Base-by-base conservation (phyloP, 2,329 filamentous ascomycete species). In the Calycina herbarum region DNA sequence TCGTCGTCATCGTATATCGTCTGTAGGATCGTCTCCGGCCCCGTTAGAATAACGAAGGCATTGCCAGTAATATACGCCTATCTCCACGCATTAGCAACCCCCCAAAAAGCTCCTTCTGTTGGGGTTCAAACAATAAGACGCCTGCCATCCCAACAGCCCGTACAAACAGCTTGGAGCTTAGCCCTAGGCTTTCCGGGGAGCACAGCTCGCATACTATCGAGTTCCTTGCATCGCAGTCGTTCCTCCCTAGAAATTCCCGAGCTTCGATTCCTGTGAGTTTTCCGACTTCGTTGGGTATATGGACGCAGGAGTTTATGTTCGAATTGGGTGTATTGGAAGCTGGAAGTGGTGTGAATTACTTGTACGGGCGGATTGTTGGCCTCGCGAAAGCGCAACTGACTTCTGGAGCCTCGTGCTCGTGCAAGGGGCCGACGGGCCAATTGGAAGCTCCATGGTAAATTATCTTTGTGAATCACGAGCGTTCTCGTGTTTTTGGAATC, bases 61-160 rank as follows among this genome's bases (percentile, higher is more conserved):
- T 90, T 91, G 74, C 94, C 94, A 67, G 92, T 95, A 70, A 97
- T 90, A 79, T 98, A 99, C 61, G 88, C 87, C 92, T 96, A 74
- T 38, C 29, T 31, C 8, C 24, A 64, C 10, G 15, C 11, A 27
- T 54, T 24, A 54, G 48, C 3, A 54, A 54, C 3, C 11, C 20
- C 7, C 8, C 8, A 1, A 20, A 56, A 29, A 31, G 51, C 7
- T 24, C 38, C 38, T 59, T 24, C 2, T 17, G 20, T 2, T 17
- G 33, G n/a, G 8, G 24, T 17, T 2, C 29, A 57, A 62, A 92
- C 91, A 77, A 92, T 87, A 71, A 94, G 84, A 72, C 90, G 88
- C 74, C 85, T 84, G 70, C 84, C 83, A 73, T 91, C 85, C 89
- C 91, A 95, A 76, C 86, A 83, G 76, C 88, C 90, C 67, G 88